Percentiles rank a stretch among this genome's conserved stretches.
phyloP scores from a whole-genome alignment of 768 basidiomycete species.

The Daedalea quercina region DNA sequence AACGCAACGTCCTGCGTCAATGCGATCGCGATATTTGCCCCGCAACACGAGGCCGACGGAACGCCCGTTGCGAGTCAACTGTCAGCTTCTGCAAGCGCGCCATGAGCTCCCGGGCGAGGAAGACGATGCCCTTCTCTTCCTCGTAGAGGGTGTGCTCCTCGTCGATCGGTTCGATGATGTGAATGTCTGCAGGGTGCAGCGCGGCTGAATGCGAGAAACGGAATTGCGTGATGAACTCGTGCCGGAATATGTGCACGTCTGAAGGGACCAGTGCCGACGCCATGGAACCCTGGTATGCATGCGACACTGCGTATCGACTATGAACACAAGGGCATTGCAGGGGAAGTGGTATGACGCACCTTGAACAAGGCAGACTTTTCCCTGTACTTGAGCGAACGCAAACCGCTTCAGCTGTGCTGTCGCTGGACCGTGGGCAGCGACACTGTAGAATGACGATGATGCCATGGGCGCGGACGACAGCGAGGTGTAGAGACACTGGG shows the following conservation, averaged over 20 bases:
- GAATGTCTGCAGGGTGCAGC: constrained; percentile 29
- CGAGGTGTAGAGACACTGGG: neutral
- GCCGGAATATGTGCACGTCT: constrained; percentile 28
- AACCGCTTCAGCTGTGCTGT: constrained; percentile 7
- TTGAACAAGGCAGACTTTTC: constrained; percentile 22
- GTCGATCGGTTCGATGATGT: constrained; percentile 27
- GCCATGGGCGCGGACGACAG: neutral
- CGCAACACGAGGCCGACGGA: constrained; percentile 3
- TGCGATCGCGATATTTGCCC: neutral
- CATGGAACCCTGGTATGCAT: constrained; percentile 9
- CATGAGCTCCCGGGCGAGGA: constrained; percentile 28
- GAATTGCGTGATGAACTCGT: constrained; percentile 35
- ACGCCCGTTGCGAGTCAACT: constrained; percentile 8
- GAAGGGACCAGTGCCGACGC: constrained; percentile 24
- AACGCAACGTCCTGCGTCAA: neutral
- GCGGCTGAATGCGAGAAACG: constrained; percentile 28
- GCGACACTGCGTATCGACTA: neutral
- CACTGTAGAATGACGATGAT: neutral
- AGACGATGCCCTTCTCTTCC: constrained; percentile 29
- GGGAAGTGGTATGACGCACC: constrained; percentile 10
- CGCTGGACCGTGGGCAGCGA: neutral
- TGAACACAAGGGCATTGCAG: neutral
- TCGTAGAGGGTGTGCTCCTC: constrained; percentile 24
- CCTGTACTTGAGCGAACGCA: constrained; percentile 22
- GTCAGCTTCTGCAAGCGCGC: constrained; percentile 24